Evolutionary conservation across 352 stramenopile species (phyloP), one percentile per base, ranked within the genome.

Genomic region (Phytopythium vexans): DNA sequence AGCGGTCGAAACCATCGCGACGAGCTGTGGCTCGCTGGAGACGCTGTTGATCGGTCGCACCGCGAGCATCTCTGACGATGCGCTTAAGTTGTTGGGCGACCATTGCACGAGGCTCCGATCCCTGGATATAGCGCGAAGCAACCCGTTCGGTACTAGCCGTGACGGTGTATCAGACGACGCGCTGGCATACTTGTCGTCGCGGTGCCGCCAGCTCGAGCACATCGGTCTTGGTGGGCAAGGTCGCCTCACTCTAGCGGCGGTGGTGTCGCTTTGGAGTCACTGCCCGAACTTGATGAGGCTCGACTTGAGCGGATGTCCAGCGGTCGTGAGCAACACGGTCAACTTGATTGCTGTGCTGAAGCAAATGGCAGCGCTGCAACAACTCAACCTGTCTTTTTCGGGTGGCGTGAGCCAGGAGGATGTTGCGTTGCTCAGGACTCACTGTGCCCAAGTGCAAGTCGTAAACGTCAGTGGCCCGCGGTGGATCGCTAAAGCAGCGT

Each of bases 111-210:
- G 35, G 8, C 68, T 89, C 27, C 60, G 64, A 33, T 56, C 55
- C n/a, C 49, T 89, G 8, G 76, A 86, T 16, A 78, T 88, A 56
- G 69, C 74, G 32, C 66, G 68, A 15, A 89, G 79, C 52, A 89
- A 88, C 54, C 79, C 76, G 1, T 89, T 88, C 52, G 76, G 74
- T 14, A 70, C 73, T 49, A 61, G 74, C 21, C 79, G 72, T 14
- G 68, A 72, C 16, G 72, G 76, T 0, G 65, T 89, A 12, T 85
- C 59, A 12, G 72, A 89, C 40, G 53, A 56, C 2, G 70, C 62
- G 11, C 49, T 89, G 15, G 58, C 64, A 31, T 64, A 77, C 14
- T 60, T 89, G 11, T 56, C 63, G 16, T 67, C 58, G 47, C 74
- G 73, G 35, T 89, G 79, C 43, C 47, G 46, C 0, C 39, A 60